A percentile compares a stretch with the other conserved stretches of the same genome.
Conservation (phyloP, 1,284 basidiomycete genomes). For the Sphaerobolus stellatus region DNA sequence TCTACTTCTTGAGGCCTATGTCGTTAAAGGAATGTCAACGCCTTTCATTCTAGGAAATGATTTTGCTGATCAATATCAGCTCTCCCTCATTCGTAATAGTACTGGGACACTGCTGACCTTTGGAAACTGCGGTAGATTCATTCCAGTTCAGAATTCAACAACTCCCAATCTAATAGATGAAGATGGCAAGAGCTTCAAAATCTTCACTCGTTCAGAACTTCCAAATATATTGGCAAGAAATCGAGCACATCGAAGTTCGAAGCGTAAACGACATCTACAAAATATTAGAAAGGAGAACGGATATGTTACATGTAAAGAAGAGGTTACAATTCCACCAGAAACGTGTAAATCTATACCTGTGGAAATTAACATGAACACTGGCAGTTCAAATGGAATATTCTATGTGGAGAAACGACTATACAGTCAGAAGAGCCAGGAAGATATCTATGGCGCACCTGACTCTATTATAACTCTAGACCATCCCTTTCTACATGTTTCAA, state of each 20-base stretch:
- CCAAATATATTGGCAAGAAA: neutral
- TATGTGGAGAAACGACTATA: slow-evolving; percentile 17
- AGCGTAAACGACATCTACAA: no score
- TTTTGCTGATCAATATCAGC: slow-evolving; percentile 29
- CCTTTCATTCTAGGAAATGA: slow-evolving; percentile 33
- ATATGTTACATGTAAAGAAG: neutral
- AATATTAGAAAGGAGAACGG: no score
- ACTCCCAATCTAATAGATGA: neutral
- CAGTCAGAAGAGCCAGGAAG: slow-evolving; percentile 11
- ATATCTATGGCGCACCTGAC: slow-evolving; percentile 20
- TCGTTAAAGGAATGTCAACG: slow-evolving; percentile 22
- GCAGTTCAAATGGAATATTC: neutral
- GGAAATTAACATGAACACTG: neutral
- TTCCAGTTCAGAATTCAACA: slow-evolving; percentile 11
- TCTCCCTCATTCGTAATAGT: slow-evolving; percentile 26
- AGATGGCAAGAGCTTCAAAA: neutral
- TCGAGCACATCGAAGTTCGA: no score
- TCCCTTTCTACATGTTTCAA: slow-evolving; percentile 22
- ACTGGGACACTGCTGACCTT: slow-evolving; percentile 24
- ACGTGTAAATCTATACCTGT: neutral
- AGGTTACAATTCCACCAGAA: neutral
- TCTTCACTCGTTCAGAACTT: neutral
- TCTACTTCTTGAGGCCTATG: slow-evolving; percentile 31
- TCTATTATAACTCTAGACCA: slow-evolving; percentile 19
- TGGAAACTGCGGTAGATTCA: slow-evolving; percentile 19